These are phyloP conservation scores for Ilyonectria mors-panacis DNA, from an alignment of 2,329 filamentous ascomycete genomes.

Conservation along the genomic window DNA sequence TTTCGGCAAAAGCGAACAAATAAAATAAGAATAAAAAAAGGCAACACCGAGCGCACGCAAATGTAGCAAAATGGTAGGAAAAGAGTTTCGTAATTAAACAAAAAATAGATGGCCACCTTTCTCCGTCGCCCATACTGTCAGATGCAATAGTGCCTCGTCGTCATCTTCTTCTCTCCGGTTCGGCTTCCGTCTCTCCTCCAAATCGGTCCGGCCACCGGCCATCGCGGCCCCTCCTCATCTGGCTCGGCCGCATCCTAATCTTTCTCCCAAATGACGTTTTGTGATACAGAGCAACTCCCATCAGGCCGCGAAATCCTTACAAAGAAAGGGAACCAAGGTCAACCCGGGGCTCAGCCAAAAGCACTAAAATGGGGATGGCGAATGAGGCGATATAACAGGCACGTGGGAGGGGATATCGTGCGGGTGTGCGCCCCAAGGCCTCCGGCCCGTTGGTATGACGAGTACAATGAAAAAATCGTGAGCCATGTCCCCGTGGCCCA, in stretches of 20 bases:
- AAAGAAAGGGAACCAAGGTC: slow-evolving; percentile 49
- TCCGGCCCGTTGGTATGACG: slow-evolving; percentile 48
- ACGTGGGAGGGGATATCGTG: slow-evolving; percentile 36
- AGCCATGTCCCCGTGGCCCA: slow-evolving; percentile 57
- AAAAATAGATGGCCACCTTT: slow-evolving; percentile 63
- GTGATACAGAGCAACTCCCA: slow-evolving; percentile 52
- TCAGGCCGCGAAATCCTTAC: slow-evolving; percentile 50
- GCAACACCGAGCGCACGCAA: slow-evolving; percentile 31
- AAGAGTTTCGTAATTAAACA: slow-evolving; percentile 66
- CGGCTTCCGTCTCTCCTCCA: slow-evolving; percentile 36
- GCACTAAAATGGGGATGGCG: slow-evolving; percentile 41
- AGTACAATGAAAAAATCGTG: slow-evolving; percentile 56
- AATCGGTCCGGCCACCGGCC: slow-evolving; percentile 36
- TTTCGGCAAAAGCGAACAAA: slow-evolving; percentile 6
- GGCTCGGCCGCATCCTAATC: slow-evolving; percentile 42
- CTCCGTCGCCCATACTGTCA: slow-evolving; percentile 51
- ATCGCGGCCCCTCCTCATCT: slow-evolving; percentile 41
- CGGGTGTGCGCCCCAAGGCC: slow-evolving; percentile 36
- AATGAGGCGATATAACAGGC: slow-evolving; percentile 37
- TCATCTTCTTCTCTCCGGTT: slow-evolving; percentile 38
- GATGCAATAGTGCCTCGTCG: slow-evolving; percentile 50
- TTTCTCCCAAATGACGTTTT: slow-evolving; percentile 49
- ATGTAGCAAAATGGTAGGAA: slow-evolving; percentile 45
- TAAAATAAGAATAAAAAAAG: slow-evolving; percentile 23
- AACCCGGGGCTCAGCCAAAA: slow-evolving; percentile 48